phyloP scores from a whole-genome alignment of 306 rosid species.

The Cyamopsis tetragonoloba region DNA sequence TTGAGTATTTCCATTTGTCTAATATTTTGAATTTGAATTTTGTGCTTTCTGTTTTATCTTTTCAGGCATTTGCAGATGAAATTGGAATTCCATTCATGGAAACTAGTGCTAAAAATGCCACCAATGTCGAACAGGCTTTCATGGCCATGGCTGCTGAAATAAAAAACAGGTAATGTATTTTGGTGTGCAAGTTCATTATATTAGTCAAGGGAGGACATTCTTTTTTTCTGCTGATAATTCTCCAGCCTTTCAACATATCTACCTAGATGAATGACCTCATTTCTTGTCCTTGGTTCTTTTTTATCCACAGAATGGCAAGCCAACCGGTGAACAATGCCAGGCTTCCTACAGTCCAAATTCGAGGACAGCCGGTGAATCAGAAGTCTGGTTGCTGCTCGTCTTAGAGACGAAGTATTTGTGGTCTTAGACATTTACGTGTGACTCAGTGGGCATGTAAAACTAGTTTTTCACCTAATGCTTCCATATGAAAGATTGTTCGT shows the following conservation, averaged over 20 bases:
- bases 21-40: not conserved
- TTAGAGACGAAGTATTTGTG: constrained; percentile 46
- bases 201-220: not conserved
- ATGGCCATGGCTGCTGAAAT: constrained; percentile 88
- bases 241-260: not conserved
- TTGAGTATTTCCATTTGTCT: not conserved
- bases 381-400: constrained; percentile 96
- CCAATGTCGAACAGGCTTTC: constrained; percentile 76
- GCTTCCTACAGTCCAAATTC: constrained; percentile 95
- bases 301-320: constrained; percentile 97
- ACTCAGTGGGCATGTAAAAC: constrained; percentile 58
- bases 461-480: constrained; percentile 40
- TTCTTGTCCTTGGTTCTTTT: not conserved
- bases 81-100: constrained; percentile 82
- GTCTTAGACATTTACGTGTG: constrained; percentile 37
- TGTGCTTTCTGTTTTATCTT: constrained; percentile 23
- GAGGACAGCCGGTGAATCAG: constrained; percentile 99
- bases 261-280: not conserved
- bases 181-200: not conserved
- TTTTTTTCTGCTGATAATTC: not conserved
- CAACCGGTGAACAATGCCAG: constrained; percentile 90
- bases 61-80: constrained; percentile 77
- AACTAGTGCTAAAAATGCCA: constrained; percentile 74
- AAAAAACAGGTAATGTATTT: constrained; percentile 53
- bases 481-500: constrained; percentile 47